These are phyloP conservation scores for Colletotrichum cereale DNA, from an alignment of 2,329 filamentous ascomycete genomes.

Conservation along the genomic window DNA sequence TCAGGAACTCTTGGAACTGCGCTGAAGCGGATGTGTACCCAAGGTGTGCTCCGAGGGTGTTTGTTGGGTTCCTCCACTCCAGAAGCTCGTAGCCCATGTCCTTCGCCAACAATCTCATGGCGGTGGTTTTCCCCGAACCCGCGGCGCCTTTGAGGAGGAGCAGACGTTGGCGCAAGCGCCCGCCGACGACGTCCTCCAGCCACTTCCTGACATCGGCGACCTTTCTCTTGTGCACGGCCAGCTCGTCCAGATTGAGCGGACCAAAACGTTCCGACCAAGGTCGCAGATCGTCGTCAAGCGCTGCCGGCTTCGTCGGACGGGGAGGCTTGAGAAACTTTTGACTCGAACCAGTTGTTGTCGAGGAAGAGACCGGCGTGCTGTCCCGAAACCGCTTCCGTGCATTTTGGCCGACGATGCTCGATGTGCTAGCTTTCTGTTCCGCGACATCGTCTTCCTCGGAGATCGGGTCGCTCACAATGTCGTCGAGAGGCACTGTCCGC, in stretches of 20 bases:
- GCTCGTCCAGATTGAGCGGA: constrained; percentile 80
- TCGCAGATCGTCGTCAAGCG: constrained; percentile 67
- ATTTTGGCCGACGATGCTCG: constrained; percentile 68
- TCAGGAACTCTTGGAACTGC: constrained; percentile 94
- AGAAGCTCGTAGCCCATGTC: constrained; percentile 82
- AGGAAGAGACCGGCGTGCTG: constrained; percentile 38
- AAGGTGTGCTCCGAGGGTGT: constrained; percentile 67
- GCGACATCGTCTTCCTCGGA: constrained; percentile 71
- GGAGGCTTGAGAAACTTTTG: constrained; percentile 66
- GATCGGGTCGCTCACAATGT: constrained; percentile 68
- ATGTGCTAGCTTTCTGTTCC: constrained; percentile 61
- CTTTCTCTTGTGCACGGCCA: constrained; percentile 96
- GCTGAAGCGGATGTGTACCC: constrained; percentile 78
- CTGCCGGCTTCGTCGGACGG: constrained; percentile 46
- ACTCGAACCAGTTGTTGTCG: constrained; percentile 51
- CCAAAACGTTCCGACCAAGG: constrained; percentile 92
- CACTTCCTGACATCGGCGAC: constrained; percentile 87
- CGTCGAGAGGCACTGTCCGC: constrained; percentile 56
- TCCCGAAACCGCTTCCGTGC: constrained; percentile 66
- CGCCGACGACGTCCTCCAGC: constrained; percentile 80
- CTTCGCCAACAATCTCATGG: constrained; percentile 80
- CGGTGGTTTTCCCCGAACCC: constrained; percentile 93
- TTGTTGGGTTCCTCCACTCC: constrained; percentile 90
- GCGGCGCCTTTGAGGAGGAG: constrained; percentile 91
- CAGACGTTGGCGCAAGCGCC: constrained; percentile 76